Evolutionary conservation across 2,329 filamentous ascomycete species (phyloP).

Genomic region (Cadophora luteo-olivacea): DNA sequence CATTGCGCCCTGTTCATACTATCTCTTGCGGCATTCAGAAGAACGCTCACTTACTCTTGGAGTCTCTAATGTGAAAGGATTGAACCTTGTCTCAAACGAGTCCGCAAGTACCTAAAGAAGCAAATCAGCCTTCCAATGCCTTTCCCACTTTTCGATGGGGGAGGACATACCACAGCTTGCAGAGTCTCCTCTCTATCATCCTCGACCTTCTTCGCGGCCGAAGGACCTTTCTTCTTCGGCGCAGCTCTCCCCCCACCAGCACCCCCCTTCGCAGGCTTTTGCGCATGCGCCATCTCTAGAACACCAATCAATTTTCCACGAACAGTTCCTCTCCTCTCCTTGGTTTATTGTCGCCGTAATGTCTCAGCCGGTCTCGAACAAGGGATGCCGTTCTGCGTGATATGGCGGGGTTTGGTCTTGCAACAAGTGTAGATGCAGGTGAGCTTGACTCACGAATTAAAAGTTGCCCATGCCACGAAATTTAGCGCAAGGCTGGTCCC

Average conservation of each 20-base stretch:
- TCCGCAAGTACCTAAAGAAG: slow-evolving; percentile 79
- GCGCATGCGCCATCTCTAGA: slow-evolving; percentile 34
- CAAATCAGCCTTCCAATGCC: slow-evolving; percentile 24
- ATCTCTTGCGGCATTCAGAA: neutral
- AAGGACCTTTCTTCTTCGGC: slow-evolving; percentile 40
- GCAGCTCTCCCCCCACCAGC: slow-evolving; percentile 36
- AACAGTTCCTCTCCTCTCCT: neutral
- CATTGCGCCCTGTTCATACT: neutral
- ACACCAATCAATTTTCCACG: neutral
- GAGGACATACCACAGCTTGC: slow-evolving; percentile 45
- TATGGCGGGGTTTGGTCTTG: neutral
- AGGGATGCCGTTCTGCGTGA: neutral
- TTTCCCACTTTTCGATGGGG: neutral
- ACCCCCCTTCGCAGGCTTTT: slow-evolving; percentile 36
- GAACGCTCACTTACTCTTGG: slow-evolving; percentile 72
- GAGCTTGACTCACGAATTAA: slow-evolving; percentile 15
- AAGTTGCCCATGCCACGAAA: slow-evolving; percentile 1
- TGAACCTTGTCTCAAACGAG: slow-evolving; percentile 91
- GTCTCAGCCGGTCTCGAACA: neutral
- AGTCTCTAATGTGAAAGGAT: slow-evolving; percentile 85
- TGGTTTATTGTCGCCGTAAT: neutral
- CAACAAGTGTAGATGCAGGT: neutral
- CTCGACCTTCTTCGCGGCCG: slow-evolving; percentile 40
- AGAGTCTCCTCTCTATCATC: slow-evolving; percentile 46
- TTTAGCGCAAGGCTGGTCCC: slow-evolving; percentile 21